phyloP scores from a whole-genome alignment of 805 yeast genomes.

The Wickerhamiella occidentalis region DNA sequence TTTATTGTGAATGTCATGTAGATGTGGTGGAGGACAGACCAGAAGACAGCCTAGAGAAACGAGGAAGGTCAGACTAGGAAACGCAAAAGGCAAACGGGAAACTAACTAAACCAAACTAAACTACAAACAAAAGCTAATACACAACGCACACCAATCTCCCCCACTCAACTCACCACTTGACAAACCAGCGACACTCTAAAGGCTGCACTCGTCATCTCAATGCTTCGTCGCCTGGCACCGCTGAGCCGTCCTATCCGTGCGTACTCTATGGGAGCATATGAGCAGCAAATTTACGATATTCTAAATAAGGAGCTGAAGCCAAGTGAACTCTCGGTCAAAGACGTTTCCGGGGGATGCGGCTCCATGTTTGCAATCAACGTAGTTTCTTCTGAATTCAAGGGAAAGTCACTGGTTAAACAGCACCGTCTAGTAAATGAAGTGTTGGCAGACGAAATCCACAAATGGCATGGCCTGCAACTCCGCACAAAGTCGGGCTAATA shows the following conservation, averaged over 20 bases:
- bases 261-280: constrained; percentile 42
- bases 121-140: too few relatives aligned
- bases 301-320: constrained; percentile 51
- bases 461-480: constrained; percentile 93
- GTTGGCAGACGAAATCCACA: constrained; percentile 68
- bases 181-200: too few relatives aligned
- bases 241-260: neutral
- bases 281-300: constrained; percentile 46
- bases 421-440: constrained; percentile 78
- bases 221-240: constrained; percentile 4
- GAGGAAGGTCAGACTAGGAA: too few relatives aligned
- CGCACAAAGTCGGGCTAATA: constrained; percentile 45
- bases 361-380: constrained; percentile 89
- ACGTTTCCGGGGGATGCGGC: constrained; percentile 93
- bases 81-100: too few relatives aligned
- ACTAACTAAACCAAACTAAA: too few relatives aligned
- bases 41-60: too few relatives aligned
- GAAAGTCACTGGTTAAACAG: constrained; percentile 75
- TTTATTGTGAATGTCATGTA: too few relatives aligned
- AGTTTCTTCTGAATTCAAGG: constrained; percentile 62
- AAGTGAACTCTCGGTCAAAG: constrained; percentile 50
- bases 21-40: too few relatives aligned
- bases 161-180: too few relatives aligned
- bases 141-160: too few relatives aligned
- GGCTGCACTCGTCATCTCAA: constrained; percentile 1